Base-by-base conservation (phyloP, 306 rosid genomes). In the Sophora flavescens region DNA sequence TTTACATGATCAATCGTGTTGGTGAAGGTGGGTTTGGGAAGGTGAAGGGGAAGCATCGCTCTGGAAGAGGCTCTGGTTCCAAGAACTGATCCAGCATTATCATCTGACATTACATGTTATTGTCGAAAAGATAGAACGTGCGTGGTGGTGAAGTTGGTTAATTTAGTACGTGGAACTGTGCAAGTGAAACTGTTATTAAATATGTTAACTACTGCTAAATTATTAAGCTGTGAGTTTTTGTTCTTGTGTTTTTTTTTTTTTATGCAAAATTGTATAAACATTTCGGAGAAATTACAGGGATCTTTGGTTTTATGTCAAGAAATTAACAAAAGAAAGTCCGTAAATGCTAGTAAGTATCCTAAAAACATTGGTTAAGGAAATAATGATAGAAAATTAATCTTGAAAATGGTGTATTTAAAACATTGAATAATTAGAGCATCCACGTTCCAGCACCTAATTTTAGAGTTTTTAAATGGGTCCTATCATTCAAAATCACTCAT, bases 1-100 rank as follows among this genome's bases (percentile, higher is more conserved):
- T 93, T 15, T 91, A 82, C 70, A 64, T 93, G 90, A 86, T 93
- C 52, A 89, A 91, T 52, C 86, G 86, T 17, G 86, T 88, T 1
- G 86, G 64, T 26, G 14, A 68, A 17, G 79, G 41, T 41, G 58
- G 67, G 15, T 3, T 13, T 2, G 33, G 85, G 4, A 76, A 76
- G 70, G 39, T 30, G 6, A 42, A 76, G 70, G 39, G 39, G 6
- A 42, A 5, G 67, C 10, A 28, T 50, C 30, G 33, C 5, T 11
- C 74, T n/a, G 4, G 42, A 3, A 2, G 16, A 6, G 8, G 48
- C n/a, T 60, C 48, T 2, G 4, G 4, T 9, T 65, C 44, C 15
- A 41, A 44, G 16, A 65, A 76, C 9, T 41, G 8, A 41, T 2
- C 32, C 32, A 2, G 45, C 45, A 41, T 41, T 1, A 7, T 41